These are phyloP conservation scores for Aspergillus fumigatus DNA, from an alignment of 2,329 filamentous ascomycete species.

Conservation along the genomic window DNA sequence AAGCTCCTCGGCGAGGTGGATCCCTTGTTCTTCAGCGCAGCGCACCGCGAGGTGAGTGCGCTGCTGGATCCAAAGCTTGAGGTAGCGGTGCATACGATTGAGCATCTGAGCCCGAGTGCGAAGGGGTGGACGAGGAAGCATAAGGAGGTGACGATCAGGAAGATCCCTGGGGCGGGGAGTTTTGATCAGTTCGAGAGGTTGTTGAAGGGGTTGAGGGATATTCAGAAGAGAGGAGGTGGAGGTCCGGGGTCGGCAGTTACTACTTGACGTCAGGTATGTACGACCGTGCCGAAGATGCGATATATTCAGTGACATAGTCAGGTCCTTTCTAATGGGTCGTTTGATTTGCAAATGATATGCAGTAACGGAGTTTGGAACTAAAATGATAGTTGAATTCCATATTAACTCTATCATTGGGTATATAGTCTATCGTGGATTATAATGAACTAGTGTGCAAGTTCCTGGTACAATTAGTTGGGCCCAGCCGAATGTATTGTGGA, in stretches of 20 bases:
- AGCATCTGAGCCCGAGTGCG: slow-evolving; percentile 15
- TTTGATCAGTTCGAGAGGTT: slow-evolving; percentile 6
- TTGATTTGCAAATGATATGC: background rate
- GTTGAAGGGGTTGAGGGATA: slow-evolving; percentile 7
- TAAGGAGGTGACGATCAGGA: slow-evolving; percentile 13
- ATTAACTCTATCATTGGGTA: background rate
- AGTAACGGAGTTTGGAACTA: background rate
- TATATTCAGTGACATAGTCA: background rate
- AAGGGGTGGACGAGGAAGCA: slow-evolving; percentile 23
- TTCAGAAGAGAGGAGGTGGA: background rate
- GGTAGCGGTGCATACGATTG: slow-evolving; percentile 9
- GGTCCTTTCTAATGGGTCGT: background rate
- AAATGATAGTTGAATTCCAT: background rate
- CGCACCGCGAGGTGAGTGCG: slow-evolving; percentile 18
- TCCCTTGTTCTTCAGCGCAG: slow-evolving; percentile 21
- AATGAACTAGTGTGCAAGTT: background rate
- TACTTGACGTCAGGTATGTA: background rate
- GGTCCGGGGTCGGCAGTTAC: background rate
- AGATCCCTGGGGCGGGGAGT: slow-evolving; percentile 3
- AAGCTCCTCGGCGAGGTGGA: slow-evolving; percentile 16
- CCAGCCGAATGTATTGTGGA: background rate
- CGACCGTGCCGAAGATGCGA: background rate
- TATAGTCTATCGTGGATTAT: background rate
- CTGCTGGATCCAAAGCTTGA: slow-evolving; percentile 16
- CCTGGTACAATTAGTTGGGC: background rate